phyloP scores from a whole-genome alignment of 176 grass and related monocot genomes.

The Luzula sylvatica region DNA sequence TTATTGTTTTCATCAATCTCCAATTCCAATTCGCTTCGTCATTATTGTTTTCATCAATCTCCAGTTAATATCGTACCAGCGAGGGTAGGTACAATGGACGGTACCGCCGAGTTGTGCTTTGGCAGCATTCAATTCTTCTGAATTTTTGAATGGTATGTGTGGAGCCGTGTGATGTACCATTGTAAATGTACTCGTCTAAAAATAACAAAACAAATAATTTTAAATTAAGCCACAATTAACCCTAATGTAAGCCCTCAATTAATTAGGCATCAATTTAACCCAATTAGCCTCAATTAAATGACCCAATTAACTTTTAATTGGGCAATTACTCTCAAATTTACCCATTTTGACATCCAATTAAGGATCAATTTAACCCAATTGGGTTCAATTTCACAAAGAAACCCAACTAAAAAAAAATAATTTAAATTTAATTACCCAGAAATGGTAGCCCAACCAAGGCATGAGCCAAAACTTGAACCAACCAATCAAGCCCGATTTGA shows the following conservation, averaged over 20 bases:
- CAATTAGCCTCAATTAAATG: no score
- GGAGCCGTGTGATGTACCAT: constrained; percentile 99
- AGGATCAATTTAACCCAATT: no score
- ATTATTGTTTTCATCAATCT: constrained; percentile 97
- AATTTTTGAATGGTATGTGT: constrained; percentile 94
- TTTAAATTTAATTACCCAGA: constrained; percentile 88
- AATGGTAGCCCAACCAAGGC: constrained; percentile 96
- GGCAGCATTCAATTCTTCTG: constrained; percentile 91
- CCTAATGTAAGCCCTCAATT: no score
- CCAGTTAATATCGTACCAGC: constrained; percentile 81
- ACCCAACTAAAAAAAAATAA: no score
- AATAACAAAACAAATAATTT: constrained; percentile 8
- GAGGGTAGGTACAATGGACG: constrained; percentile 85
- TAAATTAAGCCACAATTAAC: no score
- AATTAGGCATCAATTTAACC: no score
- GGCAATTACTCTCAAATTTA: no score
- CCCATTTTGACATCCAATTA: no score
- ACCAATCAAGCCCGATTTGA: constrained; percentile 59
- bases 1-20: constrained; percentile 97
- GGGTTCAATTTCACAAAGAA: no score
- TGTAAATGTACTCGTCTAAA: constrained; percentile 94
- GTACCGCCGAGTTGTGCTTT: constrained; percentile 92
- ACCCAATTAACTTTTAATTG: no score
- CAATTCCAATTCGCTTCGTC: constrained; percentile 87
- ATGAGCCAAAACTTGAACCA: constrained; percentile 99